phyloP scores from a whole-genome alignment of 1,284 basidiomycete species.

The Leccinum pachyderme region DNA sequence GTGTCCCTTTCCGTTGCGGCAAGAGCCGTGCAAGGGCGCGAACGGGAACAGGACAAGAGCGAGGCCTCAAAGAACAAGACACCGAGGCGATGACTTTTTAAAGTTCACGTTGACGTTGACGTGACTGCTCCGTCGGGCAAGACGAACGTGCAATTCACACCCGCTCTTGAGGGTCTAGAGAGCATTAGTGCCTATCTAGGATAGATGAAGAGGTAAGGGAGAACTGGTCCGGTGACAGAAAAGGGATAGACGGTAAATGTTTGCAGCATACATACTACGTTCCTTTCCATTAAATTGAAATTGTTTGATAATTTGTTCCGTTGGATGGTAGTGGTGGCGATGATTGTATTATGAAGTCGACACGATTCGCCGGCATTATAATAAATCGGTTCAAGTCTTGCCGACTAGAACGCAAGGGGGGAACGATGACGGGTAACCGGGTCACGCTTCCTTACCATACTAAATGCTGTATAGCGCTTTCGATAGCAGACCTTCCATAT shows the following conservation, averaged over 20 bases:
- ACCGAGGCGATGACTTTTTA: background rate
- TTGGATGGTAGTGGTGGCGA: background rate
- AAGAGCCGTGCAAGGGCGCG: slow-evolving; percentile 6
- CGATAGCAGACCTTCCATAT: slow-evolving; percentile 32
- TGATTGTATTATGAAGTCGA: slow-evolving; percentile 1
- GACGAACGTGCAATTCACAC: slow-evolving; percentile 15
- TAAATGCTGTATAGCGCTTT: slow-evolving; percentile 12
- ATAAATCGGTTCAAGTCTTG: background rate
- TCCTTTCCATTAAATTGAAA: background rate
- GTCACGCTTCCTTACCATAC: slow-evolving; percentile 3
- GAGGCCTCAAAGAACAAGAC: background rate
- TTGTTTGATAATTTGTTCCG: slow-evolving; percentile 4
- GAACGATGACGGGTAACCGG: slow-evolving; percentile 17
- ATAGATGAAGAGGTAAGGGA: slow-evolving; percentile 21
- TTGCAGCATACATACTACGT: background rate
- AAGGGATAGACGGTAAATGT: background rate
- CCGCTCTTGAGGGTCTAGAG: slow-evolving; percentile 1
- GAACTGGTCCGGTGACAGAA: slow-evolving; percentile 6
- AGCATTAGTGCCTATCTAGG: slow-evolving; percentile 16
- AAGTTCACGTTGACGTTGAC: slow-evolving; percentile 14
- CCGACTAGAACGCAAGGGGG: background rate
- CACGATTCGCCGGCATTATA: slow-evolving; percentile 6
- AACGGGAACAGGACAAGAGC: background rate
- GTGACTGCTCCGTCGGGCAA: slow-evolving; percentile 11
- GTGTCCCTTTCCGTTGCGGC: background rate